Evolutionary conservation across 1,284 basidiomycete species (phyloP).

Genomic region (Papiliotrema fonsecae): DNA sequence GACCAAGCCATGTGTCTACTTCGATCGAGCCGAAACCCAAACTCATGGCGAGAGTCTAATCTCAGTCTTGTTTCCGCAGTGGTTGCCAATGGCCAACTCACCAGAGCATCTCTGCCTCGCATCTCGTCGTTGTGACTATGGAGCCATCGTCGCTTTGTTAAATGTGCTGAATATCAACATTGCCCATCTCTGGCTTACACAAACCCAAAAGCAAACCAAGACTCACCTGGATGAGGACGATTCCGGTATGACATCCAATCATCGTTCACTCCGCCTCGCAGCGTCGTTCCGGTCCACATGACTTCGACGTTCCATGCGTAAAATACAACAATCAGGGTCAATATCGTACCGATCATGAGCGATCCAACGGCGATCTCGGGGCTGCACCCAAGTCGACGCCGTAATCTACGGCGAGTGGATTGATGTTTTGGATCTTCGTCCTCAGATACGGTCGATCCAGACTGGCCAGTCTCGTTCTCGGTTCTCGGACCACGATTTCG

Average conservation of each 20-base stretch:
- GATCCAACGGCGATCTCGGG: not conserved
- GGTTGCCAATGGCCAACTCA: constrained; percentile 7
- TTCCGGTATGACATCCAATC: not conserved
- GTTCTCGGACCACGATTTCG: too few species aligned
- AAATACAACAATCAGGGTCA: not conserved
- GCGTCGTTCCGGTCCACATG: not conserved
- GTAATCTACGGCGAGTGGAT: too few species aligned
- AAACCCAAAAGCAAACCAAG: too few species aligned
- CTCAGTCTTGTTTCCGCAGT: not conserved
- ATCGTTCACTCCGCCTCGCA: too few species aligned
- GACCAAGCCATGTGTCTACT: constrained; percentile 22
- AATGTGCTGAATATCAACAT: not conserved
- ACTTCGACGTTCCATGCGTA: constrained; percentile 3
- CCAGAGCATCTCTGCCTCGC: constrained; percentile 25
- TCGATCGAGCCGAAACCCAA: constrained; percentile 28
- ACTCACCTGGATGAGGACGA: too few species aligned
- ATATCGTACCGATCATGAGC: constrained; percentile 2
- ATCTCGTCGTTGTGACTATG: constrained; percentile 37
- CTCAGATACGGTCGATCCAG: too few species aligned
- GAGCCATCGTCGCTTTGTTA: not conserved
- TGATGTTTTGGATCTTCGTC: too few species aligned
- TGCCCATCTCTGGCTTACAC: too few species aligned
- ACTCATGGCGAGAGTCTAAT: constrained; percentile 21
- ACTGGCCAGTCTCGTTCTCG: too few species aligned
- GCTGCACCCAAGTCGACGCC: not conserved